Base-by-base conservation (phyloP, 1,284 basidiomycete genomes). In the Phenoliferia sp. region DNA sequence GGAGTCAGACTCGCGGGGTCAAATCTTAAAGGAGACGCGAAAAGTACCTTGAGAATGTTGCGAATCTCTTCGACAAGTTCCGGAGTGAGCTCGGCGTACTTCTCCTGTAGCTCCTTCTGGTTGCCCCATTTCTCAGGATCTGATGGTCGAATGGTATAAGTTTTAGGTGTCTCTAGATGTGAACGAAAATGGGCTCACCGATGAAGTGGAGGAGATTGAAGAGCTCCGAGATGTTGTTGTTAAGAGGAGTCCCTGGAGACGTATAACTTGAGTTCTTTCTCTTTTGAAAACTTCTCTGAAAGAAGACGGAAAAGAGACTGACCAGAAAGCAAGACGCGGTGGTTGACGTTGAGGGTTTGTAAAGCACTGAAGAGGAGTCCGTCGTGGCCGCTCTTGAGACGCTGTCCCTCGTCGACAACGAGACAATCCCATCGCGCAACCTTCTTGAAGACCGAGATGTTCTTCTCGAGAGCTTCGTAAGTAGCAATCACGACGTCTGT, bases 171-270 rank as follows among this genome's bases (percentile, higher is more conserved):
- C 4, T 12, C 7, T 5, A 7, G 28, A 6, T 19, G 36, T 2
- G 28, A 28, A 6, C 19, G 35, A 15, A 17, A 17, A 44, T 6
- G 3, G 29, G 26, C 16, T 52, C 64, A 56, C 48, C 91, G 19
- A 96, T 84, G 81, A 95, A 96, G 78, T 92, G 91, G 86, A 97
- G 92, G 54, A 97, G 83, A 78, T 94, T 96, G 83, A 96, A 94
- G 29, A 95, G 80, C 79, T 99, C 95, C 62, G 91, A 85, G 44
- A 98, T 88, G 76, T 96, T 98, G 81, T 98, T 98, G 79, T 99
- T 97, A 62, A 99, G 80, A 2, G 95, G 95, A 1, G 96, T 98
- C 85, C 94, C 76, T 28, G 63, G 1, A 26, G 61, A 29, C n/a
- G n/a, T n/a, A n/a, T n/a, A n/a, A n/a, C n/a, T 59, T 19, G 19